Evolutionary conservation across 495 filamentous ascomycete genomes (phyloP).

Genomic region (Penicillium robsamsonii): DNA sequence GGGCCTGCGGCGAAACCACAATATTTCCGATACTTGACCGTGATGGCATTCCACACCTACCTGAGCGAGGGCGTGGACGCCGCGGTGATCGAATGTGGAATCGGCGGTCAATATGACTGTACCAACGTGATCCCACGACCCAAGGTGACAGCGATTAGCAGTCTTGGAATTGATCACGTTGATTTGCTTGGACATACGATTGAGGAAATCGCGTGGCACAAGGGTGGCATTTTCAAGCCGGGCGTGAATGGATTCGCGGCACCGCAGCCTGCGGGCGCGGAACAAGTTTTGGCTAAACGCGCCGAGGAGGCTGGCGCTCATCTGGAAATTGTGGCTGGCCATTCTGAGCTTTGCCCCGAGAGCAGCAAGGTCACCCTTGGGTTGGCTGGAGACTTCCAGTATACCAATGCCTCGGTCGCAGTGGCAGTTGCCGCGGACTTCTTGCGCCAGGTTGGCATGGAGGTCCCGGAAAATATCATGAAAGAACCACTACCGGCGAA

Average conservation of each 20-base stretch:
- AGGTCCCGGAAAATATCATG: conserved; percentile 49
- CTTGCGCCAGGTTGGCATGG: conserved; percentile 43
- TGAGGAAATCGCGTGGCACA: conserved; percentile 95
- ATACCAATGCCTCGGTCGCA: conserved; percentile 80
- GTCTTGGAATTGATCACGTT: conserved; percentile 87
- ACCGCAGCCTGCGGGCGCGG: conserved; percentile 63
- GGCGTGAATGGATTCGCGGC: conserved; percentile 70
- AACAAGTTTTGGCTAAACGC: conserved; percentile 66
- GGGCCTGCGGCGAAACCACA: conserved; percentile 63
- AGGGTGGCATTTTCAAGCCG: conserved; percentile 85
- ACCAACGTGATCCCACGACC: conserved; percentile 86
- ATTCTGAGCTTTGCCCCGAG: conserved; percentile 56
- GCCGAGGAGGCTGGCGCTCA: conserved; percentile 64
- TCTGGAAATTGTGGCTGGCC: conserved; percentile 58
- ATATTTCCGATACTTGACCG: conserved; percentile 86
- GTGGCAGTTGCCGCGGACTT: conserved; percentile 68
- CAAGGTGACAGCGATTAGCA: conserved; percentile 72
- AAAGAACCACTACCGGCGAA: conserved; percentile 55
- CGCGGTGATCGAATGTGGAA: conserved; percentile 88
- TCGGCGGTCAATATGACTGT: conserved; percentile 90
- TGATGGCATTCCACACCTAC: conserved; percentile 89
- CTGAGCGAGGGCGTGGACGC: conserved; percentile 74
- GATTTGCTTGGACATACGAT: conserved; percentile 77
- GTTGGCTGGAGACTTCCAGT: conserved; percentile 79
- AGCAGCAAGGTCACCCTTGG: conserved; percentile 61